phyloP scores from a whole-genome alignment of 2,329 filamentous ascomycete species.

The Lasiodiplodia sp. region DNA sequence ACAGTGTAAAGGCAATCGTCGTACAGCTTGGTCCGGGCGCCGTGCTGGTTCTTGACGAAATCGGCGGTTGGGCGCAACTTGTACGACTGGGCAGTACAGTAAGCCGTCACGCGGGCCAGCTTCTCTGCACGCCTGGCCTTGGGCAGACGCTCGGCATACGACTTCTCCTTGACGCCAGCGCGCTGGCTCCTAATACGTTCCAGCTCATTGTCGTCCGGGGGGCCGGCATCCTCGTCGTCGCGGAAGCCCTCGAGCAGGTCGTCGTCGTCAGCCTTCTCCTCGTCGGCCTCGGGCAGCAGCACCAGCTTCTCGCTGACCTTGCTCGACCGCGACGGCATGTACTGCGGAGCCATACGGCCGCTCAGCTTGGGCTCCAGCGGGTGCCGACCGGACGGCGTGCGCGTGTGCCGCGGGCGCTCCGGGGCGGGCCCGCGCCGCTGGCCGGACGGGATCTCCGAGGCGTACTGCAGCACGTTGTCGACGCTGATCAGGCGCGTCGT shows the following conservation, averaged over 20 bases:
- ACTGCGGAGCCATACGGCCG: conserved; percentile 63
- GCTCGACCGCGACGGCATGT: conserved; percentile 83
- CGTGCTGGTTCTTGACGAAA: conserved; percentile 86
- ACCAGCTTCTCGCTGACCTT: conserved; percentile 98
- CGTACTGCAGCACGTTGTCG: conserved; percentile 93
- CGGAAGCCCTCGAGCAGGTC: conserved; percentile 62
- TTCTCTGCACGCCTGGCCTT: conserved; percentile 89
- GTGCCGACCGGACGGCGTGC: conserved; percentile 59
- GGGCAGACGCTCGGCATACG: conserved; percentile 89
- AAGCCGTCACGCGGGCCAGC: conserved; percentile 88
- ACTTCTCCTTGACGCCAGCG: conserved; percentile 75
- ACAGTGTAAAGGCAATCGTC: conserved; percentile 97
- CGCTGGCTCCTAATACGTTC: conserved; percentile 70
- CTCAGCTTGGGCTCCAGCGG: conserved; percentile 63
- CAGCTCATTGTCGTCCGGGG: conserved; percentile 72
- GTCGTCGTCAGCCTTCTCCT: conserved; percentile 50
- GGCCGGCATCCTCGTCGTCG: conserved; percentile 67
- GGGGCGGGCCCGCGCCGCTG: conserved; percentile 77
- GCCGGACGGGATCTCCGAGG: conserved; percentile 92
- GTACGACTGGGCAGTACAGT: conserved; percentile 94
- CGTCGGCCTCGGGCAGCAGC: conserved; percentile 81
- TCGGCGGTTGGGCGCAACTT: conserved; percentile 87
- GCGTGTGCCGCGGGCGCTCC: conserved; percentile 55
- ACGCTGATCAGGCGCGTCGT: conserved; percentile 78
- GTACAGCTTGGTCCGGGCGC: conserved; percentile 93